Base-by-base conservation (phyloP, 148 eudicot genomes). In the Nyssa sinensis region DNA sequence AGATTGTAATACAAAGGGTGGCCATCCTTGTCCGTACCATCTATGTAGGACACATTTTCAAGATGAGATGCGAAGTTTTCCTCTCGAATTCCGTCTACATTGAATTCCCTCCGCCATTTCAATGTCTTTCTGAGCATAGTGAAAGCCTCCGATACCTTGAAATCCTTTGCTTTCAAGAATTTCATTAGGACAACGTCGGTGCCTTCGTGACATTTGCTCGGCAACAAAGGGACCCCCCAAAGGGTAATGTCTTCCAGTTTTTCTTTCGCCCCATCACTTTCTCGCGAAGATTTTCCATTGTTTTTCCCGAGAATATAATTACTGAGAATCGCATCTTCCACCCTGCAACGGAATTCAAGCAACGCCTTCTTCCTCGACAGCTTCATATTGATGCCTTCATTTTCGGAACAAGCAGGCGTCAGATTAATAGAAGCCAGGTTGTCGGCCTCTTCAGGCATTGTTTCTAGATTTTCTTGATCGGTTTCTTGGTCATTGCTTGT, bases 151-250 rank as follows among this genome's bases (percentile, higher is more conserved):
- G 63, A 34, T 11, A 82, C 91, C 65, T 70, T 88, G 79, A 77
- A 92, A 34, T 77, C 75, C 44, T 83, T 88, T 1, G 97, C 88
- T 67, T 83, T 80, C 34, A 92, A 78, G 76, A 90, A 90, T 31
- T 95, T 92, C 72, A 82, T 49, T 0, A 95, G 74, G 66, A 92
- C 76, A 1, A 75, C 37, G 28, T 92, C 85, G 13, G 91, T 85
- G 3, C 82, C 88, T 24, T 80, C 82, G 60, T 87, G 82, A 1
- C 83, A 91, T 76, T 85, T 85, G 64, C 91, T 89, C 3, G 94
- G 94, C 74, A 89, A 84, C 3, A 95, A 75, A 32, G 97, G 94
- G 35, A 95, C 91, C 9, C 94, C 96, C 98, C 98, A 95, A 3
- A 95, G 74, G 7, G 61, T 77, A 37, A 87, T 79, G 28, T 86